Conservation (phyloP, 2,329 filamentous ascomycete species). For the Pseudogymnoascus sp. region DNA sequence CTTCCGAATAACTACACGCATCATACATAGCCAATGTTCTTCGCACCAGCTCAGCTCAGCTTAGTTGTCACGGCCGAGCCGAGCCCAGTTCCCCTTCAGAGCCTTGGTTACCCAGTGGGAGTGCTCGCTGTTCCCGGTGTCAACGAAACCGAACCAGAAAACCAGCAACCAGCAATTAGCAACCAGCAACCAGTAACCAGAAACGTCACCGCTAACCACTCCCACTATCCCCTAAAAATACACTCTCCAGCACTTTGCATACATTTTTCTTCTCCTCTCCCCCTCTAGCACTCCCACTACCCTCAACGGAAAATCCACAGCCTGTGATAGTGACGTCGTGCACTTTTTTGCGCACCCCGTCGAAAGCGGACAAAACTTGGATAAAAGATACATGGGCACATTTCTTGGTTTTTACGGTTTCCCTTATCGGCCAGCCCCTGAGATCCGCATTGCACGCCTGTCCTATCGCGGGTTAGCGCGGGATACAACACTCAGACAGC, state of each 20-base stretch:
- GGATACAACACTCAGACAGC: not conserved
- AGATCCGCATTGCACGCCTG: not conserved
- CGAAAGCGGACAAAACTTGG: constrained; percentile 1
- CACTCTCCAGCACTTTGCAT: no score
- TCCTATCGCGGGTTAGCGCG: not conserved
- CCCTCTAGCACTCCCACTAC: not conserved
- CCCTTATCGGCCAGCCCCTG: constrained; percentile 1
- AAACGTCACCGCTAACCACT: not conserved
- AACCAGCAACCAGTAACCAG: not conserved
- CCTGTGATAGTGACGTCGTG: not conserved
- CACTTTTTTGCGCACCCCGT: not conserved
- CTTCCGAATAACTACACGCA: not conserved
- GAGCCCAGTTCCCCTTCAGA: not conserved
- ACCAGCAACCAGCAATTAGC: not conserved
- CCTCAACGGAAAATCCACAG: not conserved
- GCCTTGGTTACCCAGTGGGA: not conserved
- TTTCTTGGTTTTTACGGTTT: no score
- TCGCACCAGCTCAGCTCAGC: not conserved
- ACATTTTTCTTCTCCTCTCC: not conserved
- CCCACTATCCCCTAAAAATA: no score
- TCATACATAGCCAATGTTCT: no score
- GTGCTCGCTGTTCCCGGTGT: not conserved
- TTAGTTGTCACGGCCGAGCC: not conserved
- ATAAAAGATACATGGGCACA: not conserved
- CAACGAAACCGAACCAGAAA: not conserved